Evolutionary conservation across 2,329 filamentous ascomycete species (phyloP), one percentile per base, ranked within the genome.

Genomic region (Coniochaeta ligniaria): DNA sequence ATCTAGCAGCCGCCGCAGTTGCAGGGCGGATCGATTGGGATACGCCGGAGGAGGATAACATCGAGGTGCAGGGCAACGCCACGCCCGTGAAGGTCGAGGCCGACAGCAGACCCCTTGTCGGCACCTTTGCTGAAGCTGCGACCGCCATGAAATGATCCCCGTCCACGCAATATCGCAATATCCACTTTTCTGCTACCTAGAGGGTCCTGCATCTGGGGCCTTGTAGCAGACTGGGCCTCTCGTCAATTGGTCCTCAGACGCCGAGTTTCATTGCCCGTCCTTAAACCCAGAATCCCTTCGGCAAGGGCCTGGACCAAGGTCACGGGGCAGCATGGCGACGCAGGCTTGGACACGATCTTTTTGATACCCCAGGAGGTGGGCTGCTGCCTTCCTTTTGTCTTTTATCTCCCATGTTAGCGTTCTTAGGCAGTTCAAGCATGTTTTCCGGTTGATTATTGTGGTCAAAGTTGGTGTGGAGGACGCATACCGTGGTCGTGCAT

Each of bases 91-190:
- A 75, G 66, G 70, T 74, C 17, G 73, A 74, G 54, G 71, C 70
- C 28, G 33, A 35, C 33, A 71, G 71, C 36, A 75, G 75, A 52
- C 77, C 80, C 54, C 77, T 86, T 45, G 82, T 86, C 16, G 83
- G 83, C 50, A 85, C 83, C 17, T 86, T 86, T 74, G 80, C 81
- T 52, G 83, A 86, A 67, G 83, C 83, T 24, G 82, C 81, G 24
- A 79, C 79, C 12, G 80, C 78, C 17, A 81, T 82, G 74, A 74
- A 75, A 67, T 78, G 66, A 75, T 28, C 9, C 60, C 9, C 31
- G 11, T 36, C 33, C 28, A 38, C 7, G 7, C 54, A 8, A 57
- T 22, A 36, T 26, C 7, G 7, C 54, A 8, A 57, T 22, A 36
- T 26, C 17, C 8, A 26, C 28, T 20, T n/a, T 36, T 20, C 33